phyloP scores from a whole-genome alignment of 1,284 basidiomycete genomes.

The Tilletia horrida region DNA sequence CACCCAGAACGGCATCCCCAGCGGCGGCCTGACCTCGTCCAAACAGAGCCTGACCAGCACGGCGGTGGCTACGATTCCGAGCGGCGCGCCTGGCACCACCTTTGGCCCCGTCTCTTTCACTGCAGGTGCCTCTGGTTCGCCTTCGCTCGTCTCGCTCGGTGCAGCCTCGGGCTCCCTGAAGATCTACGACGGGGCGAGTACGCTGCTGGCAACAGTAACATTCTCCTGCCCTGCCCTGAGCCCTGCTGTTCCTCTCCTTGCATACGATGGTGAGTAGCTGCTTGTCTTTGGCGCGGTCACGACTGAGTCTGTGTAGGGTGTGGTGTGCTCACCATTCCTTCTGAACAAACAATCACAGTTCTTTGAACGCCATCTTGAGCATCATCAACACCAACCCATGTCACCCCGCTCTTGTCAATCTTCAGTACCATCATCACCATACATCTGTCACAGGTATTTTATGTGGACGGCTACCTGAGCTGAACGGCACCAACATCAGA shows the following conservation, averaged over 20 bases:
- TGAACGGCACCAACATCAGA: too few relatives aligned
- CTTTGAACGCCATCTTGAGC: too few relatives aligned
- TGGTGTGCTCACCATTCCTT: too few relatives aligned
- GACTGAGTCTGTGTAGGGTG: too few relatives aligned
- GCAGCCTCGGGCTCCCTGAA: neutral
- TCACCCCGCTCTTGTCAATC: too few relatives aligned
- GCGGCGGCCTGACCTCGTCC: neutral
- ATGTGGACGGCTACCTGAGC: too few relatives aligned
- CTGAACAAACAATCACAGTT: too few relatives aligned
- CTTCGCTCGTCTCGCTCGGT: conserved; percentile 11
- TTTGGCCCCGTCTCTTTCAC: conserved; percentile 2
- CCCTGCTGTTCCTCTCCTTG: neutral
- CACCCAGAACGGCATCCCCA: neutral
- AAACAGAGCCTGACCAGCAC: neutral
- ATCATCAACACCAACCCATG: too few relatives aligned
- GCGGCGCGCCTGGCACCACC: neutral
- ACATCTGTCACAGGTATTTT: too few relatives aligned
- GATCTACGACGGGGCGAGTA: conserved; percentile 6
- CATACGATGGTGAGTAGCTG: too few relatives aligned
- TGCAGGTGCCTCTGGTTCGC: neutral
- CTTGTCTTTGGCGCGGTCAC: too few relatives aligned
- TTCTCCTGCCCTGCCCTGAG: conserved; percentile 14
- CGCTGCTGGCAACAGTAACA: neutral
- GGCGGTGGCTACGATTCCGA: neutral
- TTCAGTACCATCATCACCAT: too few relatives aligned